Evolutionary conservation across 257 asterid species (phyloP).

Genomic region (Dorcoceras hygrometricum): DNA sequence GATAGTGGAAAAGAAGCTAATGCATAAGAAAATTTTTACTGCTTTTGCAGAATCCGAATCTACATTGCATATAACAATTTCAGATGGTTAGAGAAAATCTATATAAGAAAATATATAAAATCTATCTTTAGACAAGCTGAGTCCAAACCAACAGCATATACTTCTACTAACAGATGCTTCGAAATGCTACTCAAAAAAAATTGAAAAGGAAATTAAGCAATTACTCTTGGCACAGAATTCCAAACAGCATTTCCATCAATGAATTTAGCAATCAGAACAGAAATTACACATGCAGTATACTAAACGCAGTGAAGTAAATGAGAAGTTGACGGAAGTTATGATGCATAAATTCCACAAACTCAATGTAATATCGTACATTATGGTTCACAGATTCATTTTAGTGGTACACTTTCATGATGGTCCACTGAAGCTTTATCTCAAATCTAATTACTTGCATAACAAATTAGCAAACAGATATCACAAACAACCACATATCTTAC

Average conservation of each 20-base stretch:
- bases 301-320: too few relatives aligned
- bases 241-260: too few relatives aligned
- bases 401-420: background rate
- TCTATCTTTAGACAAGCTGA: background rate
- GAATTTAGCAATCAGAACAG: too few relatives aligned
- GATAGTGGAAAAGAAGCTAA: background rate
- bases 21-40: background rate
- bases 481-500: background rate
- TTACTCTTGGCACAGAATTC: too few relatives aligned
- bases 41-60: background rate
- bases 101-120: background rate
- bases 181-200: too few relatives aligned
- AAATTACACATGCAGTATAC: too few relatives aligned
- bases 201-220: too few relatives aligned
- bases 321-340: too few relatives aligned
- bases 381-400: conserved; percentile 1
- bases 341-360: background rate
- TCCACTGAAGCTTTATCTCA: background rate
- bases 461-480: background rate
- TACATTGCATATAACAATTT: background rate
- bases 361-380: background rate
- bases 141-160: background rate
- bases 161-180: background rate
- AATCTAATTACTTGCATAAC: too few relatives aligned
- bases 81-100: background rate